These are phyloP conservation scores for Willaertia magna DNA, from an alignment of 208 protist genomes.

Conservation along the genomic window DNA sequence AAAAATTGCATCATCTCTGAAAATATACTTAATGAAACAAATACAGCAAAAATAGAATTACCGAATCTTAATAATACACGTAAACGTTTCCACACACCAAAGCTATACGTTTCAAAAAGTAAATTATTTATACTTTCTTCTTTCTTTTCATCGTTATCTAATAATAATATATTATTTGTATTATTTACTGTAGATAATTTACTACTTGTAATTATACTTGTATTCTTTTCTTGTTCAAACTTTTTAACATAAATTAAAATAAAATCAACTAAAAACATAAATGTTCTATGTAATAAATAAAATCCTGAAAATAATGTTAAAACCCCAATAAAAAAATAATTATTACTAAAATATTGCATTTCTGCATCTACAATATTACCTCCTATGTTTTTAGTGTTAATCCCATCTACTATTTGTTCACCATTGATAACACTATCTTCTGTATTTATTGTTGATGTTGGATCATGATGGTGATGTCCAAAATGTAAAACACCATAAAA, in stretches of 20 bases:
- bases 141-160: not conserved
- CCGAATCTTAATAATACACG: not conserved
- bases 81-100: not conserved
- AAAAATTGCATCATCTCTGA: not conserved
- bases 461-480: no score
- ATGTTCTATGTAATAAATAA: not conserved
- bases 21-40: not conserved
- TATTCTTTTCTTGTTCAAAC: not conserved
- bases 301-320: not conserved
- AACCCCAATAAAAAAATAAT: not conserved
- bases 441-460: no score
- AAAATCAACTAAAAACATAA: not conserved
- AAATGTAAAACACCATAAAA: no score
- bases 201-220: not conserved
- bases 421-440: no score
- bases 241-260: not conserved
- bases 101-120: not conserved
- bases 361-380: no score
- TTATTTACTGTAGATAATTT: not conserved
- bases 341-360: not conserved
- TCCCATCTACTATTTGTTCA: no score
- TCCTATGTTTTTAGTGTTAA: no score
- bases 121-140: not conserved
- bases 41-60: not conserved
- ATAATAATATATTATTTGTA: not conserved